A percentile compares a stretch with the other conserved stretches of the same genome.
phyloP scores from a whole-genome alignment of 805 yeast species.

The Candida vartiovaarae region DNA sequence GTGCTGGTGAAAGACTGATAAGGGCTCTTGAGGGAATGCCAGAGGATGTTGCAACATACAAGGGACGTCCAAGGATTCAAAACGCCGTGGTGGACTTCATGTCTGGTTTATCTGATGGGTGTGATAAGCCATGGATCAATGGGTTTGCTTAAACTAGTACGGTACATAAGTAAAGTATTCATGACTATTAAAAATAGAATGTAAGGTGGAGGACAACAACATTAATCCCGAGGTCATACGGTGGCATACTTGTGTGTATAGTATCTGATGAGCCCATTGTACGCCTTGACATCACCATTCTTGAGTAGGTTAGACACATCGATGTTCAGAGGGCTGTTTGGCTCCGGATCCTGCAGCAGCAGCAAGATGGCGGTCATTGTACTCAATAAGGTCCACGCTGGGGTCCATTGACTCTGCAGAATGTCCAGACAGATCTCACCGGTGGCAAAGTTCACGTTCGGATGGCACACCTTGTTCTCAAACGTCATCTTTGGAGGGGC shows the following conservation, averaged over 20 bases:
- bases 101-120: not conserved
- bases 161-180: not conserved
- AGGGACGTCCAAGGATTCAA: not conserved
- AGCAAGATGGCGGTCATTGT: slow-evolving; percentile 50
- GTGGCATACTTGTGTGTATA: slow-evolving; percentile 25
- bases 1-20: not conserved
- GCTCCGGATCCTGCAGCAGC: slow-evolving; percentile 58
- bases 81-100: slow-evolving; percentile 1
- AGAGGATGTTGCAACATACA: slow-evolving; percentile 1
- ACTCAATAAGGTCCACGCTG: slow-evolving; percentile 61
- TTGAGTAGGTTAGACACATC: slow-evolving; percentile 59
- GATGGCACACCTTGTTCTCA: slow-evolving; percentile 35
- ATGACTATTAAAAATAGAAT: not conserved
- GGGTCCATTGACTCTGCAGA: slow-evolving; percentile 57
- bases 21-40: not conserved
- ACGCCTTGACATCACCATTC: slow-evolving; percentile 38
- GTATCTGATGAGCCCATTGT: slow-evolving; percentile 35
- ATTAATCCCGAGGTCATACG: not conserved
- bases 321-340: slow-evolving; percentile 63
- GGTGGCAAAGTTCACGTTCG: slow-evolving; percentile 40
- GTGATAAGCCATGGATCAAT: not conserved
- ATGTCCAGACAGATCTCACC: slow-evolving; percentile 73
- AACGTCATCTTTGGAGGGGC: slow-evolving; percentile 53
- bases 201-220: too few relatives aligned
- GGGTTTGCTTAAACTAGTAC: not conserved